Evolutionary conservation across 1,284 basidiomycete genomes (phyloP), one percentile per base, ranked within the genome.

Genomic region (Ceratobasidium sp.): DNA sequence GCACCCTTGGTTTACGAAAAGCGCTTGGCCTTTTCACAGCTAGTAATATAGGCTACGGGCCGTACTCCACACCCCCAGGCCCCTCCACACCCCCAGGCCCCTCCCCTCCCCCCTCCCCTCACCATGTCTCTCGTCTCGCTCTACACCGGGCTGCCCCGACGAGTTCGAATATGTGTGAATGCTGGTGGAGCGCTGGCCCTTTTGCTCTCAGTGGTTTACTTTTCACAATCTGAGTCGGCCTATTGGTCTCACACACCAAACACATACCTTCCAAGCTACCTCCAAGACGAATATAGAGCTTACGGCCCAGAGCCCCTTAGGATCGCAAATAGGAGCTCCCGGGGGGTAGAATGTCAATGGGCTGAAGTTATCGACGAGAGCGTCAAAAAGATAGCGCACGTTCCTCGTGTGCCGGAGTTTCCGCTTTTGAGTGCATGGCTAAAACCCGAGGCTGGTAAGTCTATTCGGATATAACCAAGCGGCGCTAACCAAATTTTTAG

Each of bases 401-500:
- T 53, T 53, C 51, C 51, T 4, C 51, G 51, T 25, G 51, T 53
- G 1, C 51, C 51, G 21, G 51, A 53, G 12, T 53, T 53, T 28
- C 51, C 51, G 3, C 7, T 53, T 14, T 25, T 53, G 51, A 53
- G 51, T 28, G 51, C 51, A 14, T 53, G 51, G 51, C 23, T 53
- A 23, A 53, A 53, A 28, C 51, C 51, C 16, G 51, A 53, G 16
- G 51, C 51, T 53, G 51, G 51, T 53, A 28, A 28, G 51, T 28
- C 51, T 5, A 23, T 53, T 14, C 12, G 8, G 36, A 38, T 38
- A 38, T 38, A 2, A 9, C 36, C 36, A 38, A 38, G 36, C 11
- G 36, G 9, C 36, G 36, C 36, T 38, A 38, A 38, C 36, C 36
- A 7, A 14, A 53, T 53, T 28, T n/a, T 28, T 16, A 53, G 51